Percentiles rank a stretch among this genome's conserved stretches.
Evolutionary conservation across 169 alveolate species (phyloP).

Genomic region (Plasmodium knowlesi): DNA sequence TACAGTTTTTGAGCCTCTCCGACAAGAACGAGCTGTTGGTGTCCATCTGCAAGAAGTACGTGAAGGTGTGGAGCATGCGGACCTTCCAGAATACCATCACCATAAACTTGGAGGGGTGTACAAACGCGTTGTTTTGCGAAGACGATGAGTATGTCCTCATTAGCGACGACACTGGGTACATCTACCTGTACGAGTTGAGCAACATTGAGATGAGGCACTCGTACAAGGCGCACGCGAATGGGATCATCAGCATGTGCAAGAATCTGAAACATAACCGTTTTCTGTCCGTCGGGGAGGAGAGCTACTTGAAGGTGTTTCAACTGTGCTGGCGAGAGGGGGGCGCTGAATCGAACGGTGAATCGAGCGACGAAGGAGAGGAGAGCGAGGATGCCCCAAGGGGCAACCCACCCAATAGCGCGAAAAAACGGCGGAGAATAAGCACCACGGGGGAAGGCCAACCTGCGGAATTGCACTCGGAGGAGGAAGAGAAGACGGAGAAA

Average conservation of each 20-base stretch:
- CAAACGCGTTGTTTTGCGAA: slow-evolving; percentile 76
- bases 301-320: slow-evolving; percentile 76
- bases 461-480: not conserved
- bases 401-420: not conserved
- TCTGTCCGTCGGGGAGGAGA: slow-evolving; percentile 84
- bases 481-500: not conserved
- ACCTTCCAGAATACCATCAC: slow-evolving; percentile 78
- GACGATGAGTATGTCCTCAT: slow-evolving; percentile 76
- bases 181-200: slow-evolving; percentile 76
- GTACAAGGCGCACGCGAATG: slow-evolving; percentile 77
- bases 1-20: slow-evolving; percentile 78
- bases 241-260: slow-evolving; percentile 70
- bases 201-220: slow-evolving; percentile 75
- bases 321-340: slow-evolving; percentile 22
- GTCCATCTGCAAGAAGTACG: slow-evolving; percentile 80
- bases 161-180: slow-evolving; percentile 76
- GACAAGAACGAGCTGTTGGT: slow-evolving; percentile 77
- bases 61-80: slow-evolving; percentile 82
- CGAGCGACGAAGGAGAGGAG: not conserved
- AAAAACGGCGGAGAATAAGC: not conserved
- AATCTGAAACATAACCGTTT: slow-evolving; percentile 67
- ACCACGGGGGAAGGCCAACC: not conserved
- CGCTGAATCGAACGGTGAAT: not conserved
- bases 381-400: not conserved
- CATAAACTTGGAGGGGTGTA: slow-evolving; percentile 75